A percentile compares a stretch with the other conserved stretches of the same genome.
Conservation (phyloP, 805 yeast genomes). For the Barnettozyma siamensis region DNA sequence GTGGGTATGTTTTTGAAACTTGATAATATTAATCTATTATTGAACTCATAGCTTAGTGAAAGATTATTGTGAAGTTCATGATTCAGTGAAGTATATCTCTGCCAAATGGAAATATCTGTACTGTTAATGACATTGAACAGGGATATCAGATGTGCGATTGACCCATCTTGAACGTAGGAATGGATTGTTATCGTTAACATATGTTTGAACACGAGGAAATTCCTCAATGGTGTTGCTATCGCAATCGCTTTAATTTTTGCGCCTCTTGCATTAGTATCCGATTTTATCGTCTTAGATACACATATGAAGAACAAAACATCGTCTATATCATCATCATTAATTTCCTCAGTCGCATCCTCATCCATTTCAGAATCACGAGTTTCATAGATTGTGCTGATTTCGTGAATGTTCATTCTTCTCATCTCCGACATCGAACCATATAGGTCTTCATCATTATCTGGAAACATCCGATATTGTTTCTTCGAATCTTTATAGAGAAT, state of each 20-base stretch:
- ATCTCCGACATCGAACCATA: conserved; percentile 12
- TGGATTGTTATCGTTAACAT: conserved; percentile 47
- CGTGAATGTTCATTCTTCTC: conserved; percentile 11
- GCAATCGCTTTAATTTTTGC: conserved; percentile 54
- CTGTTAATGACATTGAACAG: conserved; percentile 20
- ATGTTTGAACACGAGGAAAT: conserved; percentile 55
- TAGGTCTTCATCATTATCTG: conserved; percentile 17
- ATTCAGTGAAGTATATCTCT: conserved; percentile 10
- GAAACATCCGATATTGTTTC: conserved; percentile 16
- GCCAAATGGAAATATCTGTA: conserved; percentile 21
- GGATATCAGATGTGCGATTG: conserved; percentile 14
- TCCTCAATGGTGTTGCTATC: conserved; percentile 47
- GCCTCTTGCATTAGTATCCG: conserved; percentile 43
- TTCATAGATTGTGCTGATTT: conserved; percentile 21
- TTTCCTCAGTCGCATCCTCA: background rate
- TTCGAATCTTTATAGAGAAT: conserved; percentile 40
- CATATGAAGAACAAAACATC: conserved; percentile 50
- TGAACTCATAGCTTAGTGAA: conserved; percentile 17
- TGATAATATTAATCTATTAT: conserved; percentile 17
- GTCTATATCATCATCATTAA: conserved; percentile 6
- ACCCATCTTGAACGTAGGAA: conserved; percentile 21
- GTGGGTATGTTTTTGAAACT: conserved; percentile 19
- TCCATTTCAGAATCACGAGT: background rate
- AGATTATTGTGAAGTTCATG: conserved; percentile 14
- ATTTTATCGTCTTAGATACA: conserved; percentile 44